Evolutionary conservation across 495 filamentous ascomycete species (phyloP).

Genomic region (Tuber borchii): DNA sequence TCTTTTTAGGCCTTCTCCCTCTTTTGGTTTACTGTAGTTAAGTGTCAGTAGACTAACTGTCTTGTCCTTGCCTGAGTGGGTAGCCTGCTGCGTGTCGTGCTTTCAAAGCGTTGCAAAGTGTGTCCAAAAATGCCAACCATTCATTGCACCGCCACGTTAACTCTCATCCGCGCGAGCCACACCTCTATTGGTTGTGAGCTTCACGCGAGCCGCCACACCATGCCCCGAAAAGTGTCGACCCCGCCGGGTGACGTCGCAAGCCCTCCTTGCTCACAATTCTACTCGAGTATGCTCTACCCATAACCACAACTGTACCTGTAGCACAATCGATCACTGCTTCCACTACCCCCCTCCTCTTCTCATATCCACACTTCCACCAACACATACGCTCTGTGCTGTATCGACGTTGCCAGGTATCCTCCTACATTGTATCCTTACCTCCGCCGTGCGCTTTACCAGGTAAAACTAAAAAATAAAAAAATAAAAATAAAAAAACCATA

Average conservation of each 20-base stretch:
- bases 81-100: not conserved
- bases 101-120: slow-evolving; percentile 19
- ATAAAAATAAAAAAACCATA: not conserved
- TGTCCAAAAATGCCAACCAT: slow-evolving; percentile 27
- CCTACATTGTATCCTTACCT: not conserved
- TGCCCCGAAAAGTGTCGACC: slow-evolving; percentile 19
- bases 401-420: slow-evolving; percentile 14
- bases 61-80: slow-evolving; percentile 12
- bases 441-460: not conserved
- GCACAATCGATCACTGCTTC: not conserved
- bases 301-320: not conserved
- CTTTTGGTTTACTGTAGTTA: not conserved
- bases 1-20: not conserved
- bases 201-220: slow-evolving; percentile 20
- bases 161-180: slow-evolving; percentile 17
- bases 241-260: slow-evolving; percentile 26
- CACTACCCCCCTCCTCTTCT: not conserved
- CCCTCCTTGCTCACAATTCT: slow-evolving; percentile 17
- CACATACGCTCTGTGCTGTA: slow-evolving; percentile 16
- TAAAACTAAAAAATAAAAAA: not conserved
- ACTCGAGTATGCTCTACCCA: slow-evolving; percentile 2
- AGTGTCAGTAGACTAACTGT: slow-evolving; percentile 20
- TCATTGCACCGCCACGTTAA: slow-evolving; percentile 35
- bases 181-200: slow-evolving; percentile 9
- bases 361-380: slow-evolving; percentile 12